A percentile compares a stretch with the other conserved stretches of the same genome.
These are phyloP conservation scores for Alternaria dauci DNA, from an alignment of 2,329 filamentous ascomycete genomes.

Conservation along the genomic window DNA sequence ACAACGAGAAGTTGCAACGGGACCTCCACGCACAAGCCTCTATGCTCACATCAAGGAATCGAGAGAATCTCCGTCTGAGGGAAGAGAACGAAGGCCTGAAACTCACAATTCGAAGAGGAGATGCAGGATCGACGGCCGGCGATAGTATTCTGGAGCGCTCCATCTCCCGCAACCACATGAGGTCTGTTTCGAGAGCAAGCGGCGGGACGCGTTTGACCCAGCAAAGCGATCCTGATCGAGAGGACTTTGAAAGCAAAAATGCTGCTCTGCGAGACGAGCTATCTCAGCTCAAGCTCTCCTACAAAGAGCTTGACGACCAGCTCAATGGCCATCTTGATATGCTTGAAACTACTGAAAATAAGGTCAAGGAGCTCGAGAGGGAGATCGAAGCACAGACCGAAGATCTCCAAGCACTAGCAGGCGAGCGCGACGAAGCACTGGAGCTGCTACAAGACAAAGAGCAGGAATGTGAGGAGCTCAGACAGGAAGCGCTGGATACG, in stretches of 20 bases:
- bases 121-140: conserved; percentile 68
- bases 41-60: conserved; percentile 95
- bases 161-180: conserved; percentile 79
- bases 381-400: conserved; percentile 82
- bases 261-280: conserved; percentile 85
- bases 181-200: conserved; percentile 78
- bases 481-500: conserved; percentile 67
- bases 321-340: conserved; percentile 82
- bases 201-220: conserved; percentile 63
- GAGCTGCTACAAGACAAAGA: conserved; percentile 74
- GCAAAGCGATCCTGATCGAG: conserved; percentile 72
- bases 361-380: conserved; percentile 74
- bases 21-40: conserved; percentile 96
- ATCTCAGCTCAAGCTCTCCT: conserved; percentile 85
- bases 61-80: conserved; percentile 92
- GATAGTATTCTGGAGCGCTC: conserved; percentile 96
- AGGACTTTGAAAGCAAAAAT: conserved; percentile 85
- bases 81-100: conserved; percentile 98
- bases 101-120: conserved; percentile 79
- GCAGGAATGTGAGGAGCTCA: conserved; percentile 60
- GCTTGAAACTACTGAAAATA: conserved; percentile 69
- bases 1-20: conserved; percentile 89
- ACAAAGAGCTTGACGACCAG: conserved; percentile 86
- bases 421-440: conserved; percentile 86
- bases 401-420: conserved; percentile 79